Conservation (phyloP, 2,329 filamentous ascomycete genomes). For the Aspergillus hiratsukae region DNA sequence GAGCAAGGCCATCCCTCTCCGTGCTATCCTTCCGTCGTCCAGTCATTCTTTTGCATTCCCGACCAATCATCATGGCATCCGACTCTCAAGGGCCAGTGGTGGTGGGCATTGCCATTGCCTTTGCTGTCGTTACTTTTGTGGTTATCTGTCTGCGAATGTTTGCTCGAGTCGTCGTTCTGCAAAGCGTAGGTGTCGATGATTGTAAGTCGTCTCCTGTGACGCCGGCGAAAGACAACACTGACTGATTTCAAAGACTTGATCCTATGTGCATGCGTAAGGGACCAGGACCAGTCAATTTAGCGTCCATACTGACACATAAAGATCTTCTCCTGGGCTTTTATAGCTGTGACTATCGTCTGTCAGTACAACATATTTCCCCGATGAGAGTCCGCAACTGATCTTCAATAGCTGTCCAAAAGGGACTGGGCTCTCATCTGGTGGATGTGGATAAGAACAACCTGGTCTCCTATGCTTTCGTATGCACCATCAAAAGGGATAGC, state of each 20-base stretch:
- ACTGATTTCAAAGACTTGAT: slow-evolving; percentile 24
- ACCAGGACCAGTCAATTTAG: not conserved
- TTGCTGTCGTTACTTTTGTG: slow-evolving; percentile 36
- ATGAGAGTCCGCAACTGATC: not conserved
- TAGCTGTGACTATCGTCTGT: slow-evolving; percentile 32
- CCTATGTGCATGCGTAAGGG: slow-evolving; percentile 25
- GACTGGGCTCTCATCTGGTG: slow-evolving; percentile 14
- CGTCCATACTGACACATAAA: slow-evolving; percentile 11
- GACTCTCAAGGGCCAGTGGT: slow-evolving; percentile 34
- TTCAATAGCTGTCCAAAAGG: slow-evolving; percentile 14
- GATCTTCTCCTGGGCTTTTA: slow-evolving; percentile 34
- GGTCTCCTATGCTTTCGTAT: slow-evolving; percentile 17
- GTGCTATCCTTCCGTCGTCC: not conserved
- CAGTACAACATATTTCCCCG: slow-evolving; percentile 4
- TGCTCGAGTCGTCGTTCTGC: slow-evolving; percentile 37
- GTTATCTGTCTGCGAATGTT: slow-evolving; percentile 37
- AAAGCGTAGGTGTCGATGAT: slow-evolving; percentile 26
- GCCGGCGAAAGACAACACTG: not conserved
- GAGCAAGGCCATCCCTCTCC: not conserved
- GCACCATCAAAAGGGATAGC: not conserved
- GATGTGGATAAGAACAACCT: slow-evolving; percentile 11
- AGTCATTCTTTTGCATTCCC: slow-evolving; percentile 1
- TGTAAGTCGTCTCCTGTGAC: slow-evolving; percentile 17
- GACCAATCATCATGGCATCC: slow-evolving; percentile 9
- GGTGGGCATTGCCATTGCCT: slow-evolving; percentile 32